Evolutionary conservation across 2,329 filamentous ascomycete genomes (phyloP).

Genomic region (Pseudocercospora pini-densiflorae): DNA sequence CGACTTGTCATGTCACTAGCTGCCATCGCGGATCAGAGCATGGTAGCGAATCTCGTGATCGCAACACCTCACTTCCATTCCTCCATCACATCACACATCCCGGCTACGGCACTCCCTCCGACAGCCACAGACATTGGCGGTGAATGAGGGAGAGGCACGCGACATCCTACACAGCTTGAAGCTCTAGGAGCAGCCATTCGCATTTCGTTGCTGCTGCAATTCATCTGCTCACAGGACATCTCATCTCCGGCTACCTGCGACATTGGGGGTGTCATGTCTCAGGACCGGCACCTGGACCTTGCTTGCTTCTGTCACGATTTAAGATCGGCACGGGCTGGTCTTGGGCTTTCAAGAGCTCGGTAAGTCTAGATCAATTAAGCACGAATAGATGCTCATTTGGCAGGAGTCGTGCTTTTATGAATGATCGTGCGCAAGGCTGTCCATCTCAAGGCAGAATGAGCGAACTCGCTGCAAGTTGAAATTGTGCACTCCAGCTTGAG

Average conservation of each 20-base stretch:
- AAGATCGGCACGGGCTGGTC: neutral
- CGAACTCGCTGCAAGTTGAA: neutral
- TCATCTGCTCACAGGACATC: neutral
- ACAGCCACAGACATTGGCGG: neutral
- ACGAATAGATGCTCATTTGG: neutral
- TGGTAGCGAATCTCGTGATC: neutral
- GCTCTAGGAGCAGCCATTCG: neutral
- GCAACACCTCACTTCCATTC: neutral
- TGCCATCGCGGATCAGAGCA: neutral
- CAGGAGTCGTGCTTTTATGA: neutral
- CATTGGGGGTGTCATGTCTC: constrained; percentile 2
- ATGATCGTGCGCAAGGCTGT: neutral
- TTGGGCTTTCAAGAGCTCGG: neutral
- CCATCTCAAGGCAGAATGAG: no score
- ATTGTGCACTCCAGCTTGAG: neutral
- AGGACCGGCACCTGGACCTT: neutral
- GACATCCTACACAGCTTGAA: neutral
- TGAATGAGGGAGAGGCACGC: neutral
- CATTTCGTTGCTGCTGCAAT: neutral
- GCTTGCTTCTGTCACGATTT: constrained; percentile 1
- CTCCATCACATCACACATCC: constrained; percentile 1
- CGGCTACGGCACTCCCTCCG: neutral
- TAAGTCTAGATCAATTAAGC: neutral
- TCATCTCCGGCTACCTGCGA: neutral
- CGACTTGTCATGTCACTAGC: constrained; percentile 5